Evolutionary conservation across 1,139 yeast species (phyloP), one percentile per base, ranked within the genome.

Genomic region (Suhomyces bokatorum): DNA sequence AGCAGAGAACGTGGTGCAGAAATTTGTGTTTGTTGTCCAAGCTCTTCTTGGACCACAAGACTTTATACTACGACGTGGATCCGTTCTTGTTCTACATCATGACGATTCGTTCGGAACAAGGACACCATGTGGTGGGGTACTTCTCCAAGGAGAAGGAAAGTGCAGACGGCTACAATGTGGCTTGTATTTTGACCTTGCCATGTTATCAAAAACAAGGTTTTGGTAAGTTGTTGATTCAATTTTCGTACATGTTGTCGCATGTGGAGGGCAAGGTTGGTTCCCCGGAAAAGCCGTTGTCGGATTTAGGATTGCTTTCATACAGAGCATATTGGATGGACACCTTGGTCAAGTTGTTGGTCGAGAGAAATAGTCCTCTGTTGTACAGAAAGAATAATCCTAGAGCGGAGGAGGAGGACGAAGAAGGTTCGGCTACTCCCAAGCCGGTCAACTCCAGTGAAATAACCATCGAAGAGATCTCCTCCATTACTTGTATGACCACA

Each of bases 311-410:
- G 30, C 75, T 93, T 39, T 87, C 96, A 4, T 93, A 95, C 62
- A 82, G 99, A 63, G 97, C 98, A 0, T 95, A 79, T 62, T 93
- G 99, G 99, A 84, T 98, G 0, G 98, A 93, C 57, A 83, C 95
- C 0, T 74, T 93, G 47, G 84, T 90, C 12, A 84, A 82, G 44
- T 63, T 89, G 32, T 67, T 93, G 31, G 85, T 87, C 38, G 96
- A 90, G 54, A 58, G 77, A 45, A 73, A 73, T 44, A 71, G 64
- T 47, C 78, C 78, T 0, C 61, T 54, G 11, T 58, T 74, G 27
- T 70, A 59, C 53, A 61, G 61, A 33, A 73, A 71, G 53, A 74
- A 74, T 52, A 73, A 73, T 43, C 69, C 73, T 0, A 53, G 57
- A 14, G 45, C 48, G 6, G 54, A 56, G 26, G 63, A 58, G 6